These are phyloP conservation scores for Suillus subaureus DNA, from an alignment of 768 basidiomycete genomes.

Conservation along the genomic window DNA sequence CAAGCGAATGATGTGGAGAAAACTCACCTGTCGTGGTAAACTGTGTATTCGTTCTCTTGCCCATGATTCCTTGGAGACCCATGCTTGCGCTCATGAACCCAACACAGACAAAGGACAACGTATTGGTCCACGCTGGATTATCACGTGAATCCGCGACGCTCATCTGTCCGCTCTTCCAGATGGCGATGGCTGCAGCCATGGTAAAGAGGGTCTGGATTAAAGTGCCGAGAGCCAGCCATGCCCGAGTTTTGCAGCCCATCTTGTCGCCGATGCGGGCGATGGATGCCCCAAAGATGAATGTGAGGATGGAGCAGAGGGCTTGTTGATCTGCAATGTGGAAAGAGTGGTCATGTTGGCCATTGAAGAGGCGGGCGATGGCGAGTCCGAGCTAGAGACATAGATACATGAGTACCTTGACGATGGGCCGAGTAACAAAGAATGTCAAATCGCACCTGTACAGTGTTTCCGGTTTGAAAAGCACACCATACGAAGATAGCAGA, in stretches of 20 bases:
- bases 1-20: background rate
- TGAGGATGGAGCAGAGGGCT: constrained; percentile 69
- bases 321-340: constrained; percentile 82
- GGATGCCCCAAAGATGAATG: constrained; percentile 71
- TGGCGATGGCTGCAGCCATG: constrained; percentile 66
- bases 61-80: constrained; percentile 82
- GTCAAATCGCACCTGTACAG: constrained; percentile 51
- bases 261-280: constrained; percentile 74
- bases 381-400: constrained; percentile 59
- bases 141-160: constrained; percentile 55
- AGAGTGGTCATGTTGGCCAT: constrained; percentile 45
- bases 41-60: constrained; percentile 74
- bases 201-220: constrained; percentile 73
- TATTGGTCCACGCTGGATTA: constrained; percentile 68
- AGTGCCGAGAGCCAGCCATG: constrained; percentile 72
- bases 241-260: constrained; percentile 65
- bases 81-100: constrained; percentile 79
- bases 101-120: constrained; percentile 63
- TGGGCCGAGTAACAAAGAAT: constrained; percentile 2
- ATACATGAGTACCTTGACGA: background rate
- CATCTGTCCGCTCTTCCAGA: constrained; percentile 66
- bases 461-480: constrained; percentile 79
- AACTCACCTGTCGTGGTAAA: constrained; percentile 72
- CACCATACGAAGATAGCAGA: constrained; percentile 81
- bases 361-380: constrained; percentile 76